Percentiles rank a stretch among this genome's conserved stretches.
Conservation (phyloP, 2,329 filamentous ascomycete genomes). For the Colletotrichum sp. region DNA sequence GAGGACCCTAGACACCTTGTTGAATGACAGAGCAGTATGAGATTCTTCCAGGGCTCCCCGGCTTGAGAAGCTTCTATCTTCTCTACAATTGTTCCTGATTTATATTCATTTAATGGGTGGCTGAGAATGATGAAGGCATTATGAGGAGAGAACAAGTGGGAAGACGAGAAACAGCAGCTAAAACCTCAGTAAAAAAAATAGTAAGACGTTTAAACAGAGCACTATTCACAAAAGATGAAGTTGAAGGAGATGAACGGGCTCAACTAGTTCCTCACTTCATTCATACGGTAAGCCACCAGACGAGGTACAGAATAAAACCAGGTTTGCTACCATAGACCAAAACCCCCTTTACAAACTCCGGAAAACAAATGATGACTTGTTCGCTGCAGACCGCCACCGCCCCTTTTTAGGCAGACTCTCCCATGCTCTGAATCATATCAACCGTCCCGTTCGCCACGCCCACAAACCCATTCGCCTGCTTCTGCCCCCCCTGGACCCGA, state of each 20-base stretch:
- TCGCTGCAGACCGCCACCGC: background rate
- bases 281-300: background rate
- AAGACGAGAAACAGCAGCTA: background rate
- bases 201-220: background rate
- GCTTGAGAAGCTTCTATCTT: background rate
- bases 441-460: constrained; percentile 14
- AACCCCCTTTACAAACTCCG: background rate
- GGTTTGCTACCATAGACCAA: background rate
- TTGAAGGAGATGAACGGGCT: background rate
- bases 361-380: background rate
- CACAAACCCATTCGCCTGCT: background rate
- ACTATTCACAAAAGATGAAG: background rate
- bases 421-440: constrained; percentile 17
- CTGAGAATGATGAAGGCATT: background rate
- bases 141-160: fast-evolving
- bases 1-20: background rate
- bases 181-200: too few species aligned
- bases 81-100: background rate
- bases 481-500: background rate
- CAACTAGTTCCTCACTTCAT: background rate
- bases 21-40: background rate
- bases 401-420: background rate
- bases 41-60: fast-evolving
- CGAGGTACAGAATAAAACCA: background rate
- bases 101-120: too few species aligned